Percentiles rank a stretch among this genome's conserved stretches.
phyloP scores from a whole-genome alignment of 768 basidiomycete species.

The Cystobasidiopsis lactophilus region DNA sequence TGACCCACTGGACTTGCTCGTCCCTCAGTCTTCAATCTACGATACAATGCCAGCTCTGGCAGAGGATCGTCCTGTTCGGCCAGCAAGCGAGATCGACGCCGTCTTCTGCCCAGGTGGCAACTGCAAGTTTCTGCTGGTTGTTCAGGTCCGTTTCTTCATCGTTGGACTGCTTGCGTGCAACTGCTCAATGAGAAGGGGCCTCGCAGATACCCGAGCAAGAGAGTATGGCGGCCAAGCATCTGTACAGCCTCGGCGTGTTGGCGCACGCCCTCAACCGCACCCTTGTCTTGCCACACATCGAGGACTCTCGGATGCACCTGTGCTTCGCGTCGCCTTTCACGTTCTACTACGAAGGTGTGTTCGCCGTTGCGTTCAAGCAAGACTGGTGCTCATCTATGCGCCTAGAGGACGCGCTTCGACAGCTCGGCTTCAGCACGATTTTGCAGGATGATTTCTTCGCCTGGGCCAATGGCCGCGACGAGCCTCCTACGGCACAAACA shows the following conservation, averaged over 20 bases:
- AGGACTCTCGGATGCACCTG: slow-evolving; percentile 33
- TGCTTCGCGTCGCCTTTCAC: slow-evolving; percentile 34
- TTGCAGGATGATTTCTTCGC: slow-evolving; percentile 24
- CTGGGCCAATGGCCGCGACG: slow-evolving; percentile 25
- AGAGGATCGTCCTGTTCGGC: no score
- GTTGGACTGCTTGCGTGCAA: no score
- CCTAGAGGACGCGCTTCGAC: slow-evolving; percentile 22
- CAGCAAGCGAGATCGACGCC: not conserved
- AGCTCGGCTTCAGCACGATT: slow-evolving; percentile 22
- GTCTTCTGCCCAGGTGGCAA: slow-evolving; percentile 1
- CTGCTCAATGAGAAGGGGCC: no score
- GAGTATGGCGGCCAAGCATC: slow-evolving; percentile 36
- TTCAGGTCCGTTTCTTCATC: no score
- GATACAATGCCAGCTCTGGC: no score
- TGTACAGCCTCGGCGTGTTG: slow-evolving; percentile 33
- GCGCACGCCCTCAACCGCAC: slow-evolving; percentile 34
- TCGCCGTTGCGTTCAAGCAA: no score
- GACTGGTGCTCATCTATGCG: no score
- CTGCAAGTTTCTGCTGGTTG: slow-evolving; percentile 10
- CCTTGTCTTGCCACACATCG: slow-evolving; percentile 40
- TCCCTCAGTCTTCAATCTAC: no score
- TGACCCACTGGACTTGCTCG: no score
- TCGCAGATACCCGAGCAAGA: slow-evolving; percentile 35
- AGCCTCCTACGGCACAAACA: slow-evolving; percentile 25
- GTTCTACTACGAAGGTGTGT: slow-evolving; percentile 30